These are phyloP conservation scores for Poteriospumella lacustris DNA, from an alignment of 108 stramenopile genomes.

Conservation along the genomic window DNA sequence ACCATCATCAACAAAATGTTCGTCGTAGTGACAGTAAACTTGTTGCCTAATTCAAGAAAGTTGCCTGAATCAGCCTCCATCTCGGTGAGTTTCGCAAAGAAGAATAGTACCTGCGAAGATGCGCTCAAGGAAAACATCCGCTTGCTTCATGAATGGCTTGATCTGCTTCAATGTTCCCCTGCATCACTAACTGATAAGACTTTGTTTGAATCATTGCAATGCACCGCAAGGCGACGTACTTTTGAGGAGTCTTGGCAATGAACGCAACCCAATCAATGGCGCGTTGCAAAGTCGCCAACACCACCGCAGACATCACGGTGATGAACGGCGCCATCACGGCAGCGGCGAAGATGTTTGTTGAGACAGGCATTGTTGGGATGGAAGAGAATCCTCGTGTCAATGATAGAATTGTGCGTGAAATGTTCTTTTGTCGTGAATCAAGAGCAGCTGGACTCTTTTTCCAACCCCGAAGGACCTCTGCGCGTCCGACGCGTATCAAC, in stretches of 20 bases:
- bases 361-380: neutral
- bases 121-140: neutral
- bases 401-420: no score
- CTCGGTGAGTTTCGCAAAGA: neutral
- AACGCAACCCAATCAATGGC: conserved; percentile 4
- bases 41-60: neutral
- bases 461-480: no score
- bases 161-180: conserved; percentile 14
- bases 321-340: conserved; percentile 9
- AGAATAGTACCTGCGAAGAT: neutral
- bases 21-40: conserved; percentile 15
- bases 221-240: neutral
- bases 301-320: neutral
- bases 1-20: conserved; percentile 20
- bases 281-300: conserved; percentile 13
- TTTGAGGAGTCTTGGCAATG: conserved; percentile 18
- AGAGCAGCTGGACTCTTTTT: no score
- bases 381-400: no score
- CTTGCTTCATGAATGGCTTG: neutral
- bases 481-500: no score
- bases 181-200: neutral
- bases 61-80: neutral
- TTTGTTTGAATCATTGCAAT: neutral
- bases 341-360: conserved; percentile 7
- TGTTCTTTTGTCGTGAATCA: no score